Evolutionary conservation across 495 filamentous ascomycete genomes (phyloP), one percentile per base, ranked within the genome.

Genomic region (Rhypophila decipiens): DNA sequence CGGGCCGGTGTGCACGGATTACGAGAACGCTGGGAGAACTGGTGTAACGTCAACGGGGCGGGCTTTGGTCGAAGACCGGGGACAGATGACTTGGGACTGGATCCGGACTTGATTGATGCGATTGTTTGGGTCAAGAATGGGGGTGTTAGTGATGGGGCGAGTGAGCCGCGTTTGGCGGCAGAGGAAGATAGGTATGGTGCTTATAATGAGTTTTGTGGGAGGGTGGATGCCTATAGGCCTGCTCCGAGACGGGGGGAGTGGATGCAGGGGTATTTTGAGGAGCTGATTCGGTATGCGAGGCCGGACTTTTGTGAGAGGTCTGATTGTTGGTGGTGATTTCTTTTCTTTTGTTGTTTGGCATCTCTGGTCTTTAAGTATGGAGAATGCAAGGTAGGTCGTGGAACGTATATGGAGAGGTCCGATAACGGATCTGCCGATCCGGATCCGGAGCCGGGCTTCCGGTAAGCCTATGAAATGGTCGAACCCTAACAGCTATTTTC

Each of bases 71-170:
- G 70, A 39, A 70, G 74, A 11, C 75, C 77, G 0, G 76, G 73
- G 3, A 72, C 74, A 19, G 57, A 73, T 44, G n/a, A n/a, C n/a
- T n/a, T n/a, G 37, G 24, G 1, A 81, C 78, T 10, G 72, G 72
- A 15, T 64, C 78, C 60, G 49, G 63, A 17, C 65, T 77, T 10
- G 66, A n/a, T 71, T 20, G 80, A 86, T 65, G 78, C 82, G 15
- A 83, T 85, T 61, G 76, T 85, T 56, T 85, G 82, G 83, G 69
- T 78, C 43, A 85, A 84, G 67, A 77, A 75, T 18, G 79, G 79
- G 51, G 83, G 83, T 43, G 80, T 84, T 54, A 76, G 74, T 39
- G 81, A 85, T 58, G 79, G 83, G 51, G 82, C 79, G 27, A 77
- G 71, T n/a, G 61, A 84, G 47, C 63, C 60, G 5, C 51, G 58